Evolutionary conservation across 2,329 filamentous ascomycete species (phyloP).

Genomic region (Fusarium decemcellulare): DNA sequence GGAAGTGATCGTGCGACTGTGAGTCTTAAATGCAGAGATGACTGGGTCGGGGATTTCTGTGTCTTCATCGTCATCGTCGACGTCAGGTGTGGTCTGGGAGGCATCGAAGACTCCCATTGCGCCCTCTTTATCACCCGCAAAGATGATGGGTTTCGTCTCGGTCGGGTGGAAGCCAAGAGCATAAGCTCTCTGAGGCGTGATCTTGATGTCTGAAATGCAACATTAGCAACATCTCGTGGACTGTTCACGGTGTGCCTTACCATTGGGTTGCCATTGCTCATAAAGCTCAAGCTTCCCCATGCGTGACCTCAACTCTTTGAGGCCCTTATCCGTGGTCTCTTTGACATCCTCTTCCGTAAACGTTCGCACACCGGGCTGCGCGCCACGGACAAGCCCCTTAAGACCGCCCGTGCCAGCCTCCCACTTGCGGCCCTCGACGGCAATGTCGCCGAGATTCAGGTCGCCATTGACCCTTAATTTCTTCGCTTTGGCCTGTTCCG

Average conservation of each 20-base stretch:
- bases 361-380: constrained; percentile 85
- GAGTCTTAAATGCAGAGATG: constrained; percentile 92
- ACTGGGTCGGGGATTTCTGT: constrained; percentile 77
- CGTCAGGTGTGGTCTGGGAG: constrained; percentile 75
- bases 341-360: constrained; percentile 89
- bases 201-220: constrained; percentile 79
- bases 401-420: constrained; percentile 77
- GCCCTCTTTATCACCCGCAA: constrained; percentile 95
- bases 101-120: constrained; percentile 93
- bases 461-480: constrained; percentile 66
- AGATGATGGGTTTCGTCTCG: constrained; percentile 86
- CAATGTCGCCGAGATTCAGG: constrained; percentile 81
- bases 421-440: constrained; percentile 85
- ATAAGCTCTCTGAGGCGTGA: constrained; percentile 90
- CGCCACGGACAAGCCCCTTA: constrained; percentile 70
- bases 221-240: neutral
- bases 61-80: constrained; percentile 79
- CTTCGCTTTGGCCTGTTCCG: constrained; percentile 68
- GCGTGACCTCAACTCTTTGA: constrained; percentile 80
- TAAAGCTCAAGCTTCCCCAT: constrained; percentile 87
- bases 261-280: constrained; percentile 85
- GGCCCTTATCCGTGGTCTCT: constrained; percentile 81
- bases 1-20: constrained; percentile 88
- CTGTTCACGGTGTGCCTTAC: constrained; percentile 59
- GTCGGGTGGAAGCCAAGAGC: constrained; percentile 91